Percentiles rank a stretch among this genome's conserved stretches.
Conservation (phyloP, 106 monocot genomes). For the Amphibolis antarctica region DNA sequence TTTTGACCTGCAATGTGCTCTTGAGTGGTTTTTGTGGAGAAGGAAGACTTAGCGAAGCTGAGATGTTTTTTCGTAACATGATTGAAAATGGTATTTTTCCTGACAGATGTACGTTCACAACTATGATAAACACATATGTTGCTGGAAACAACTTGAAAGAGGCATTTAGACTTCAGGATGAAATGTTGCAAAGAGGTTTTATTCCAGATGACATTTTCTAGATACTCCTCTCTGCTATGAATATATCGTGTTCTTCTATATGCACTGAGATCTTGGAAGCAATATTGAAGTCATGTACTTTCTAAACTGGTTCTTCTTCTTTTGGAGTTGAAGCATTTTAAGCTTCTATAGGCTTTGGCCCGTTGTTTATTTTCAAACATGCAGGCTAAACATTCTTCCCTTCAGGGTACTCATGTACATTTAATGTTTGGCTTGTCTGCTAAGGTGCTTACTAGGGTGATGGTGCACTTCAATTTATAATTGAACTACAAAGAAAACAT, state of each 20-base stretch:
- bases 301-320: not conserved
- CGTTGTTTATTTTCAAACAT: too few relatives aligned
- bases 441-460: too few relatives aligned
- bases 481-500: too few relatives aligned
- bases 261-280: not conserved
- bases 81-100: slow-evolving; percentile 36
- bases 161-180: slow-evolving; percentile 78
- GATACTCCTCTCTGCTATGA: not conserved
- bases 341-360: not conserved
- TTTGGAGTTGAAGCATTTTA: not conserved
- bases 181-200: slow-evolving; percentile 79
- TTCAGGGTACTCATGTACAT: not conserved
- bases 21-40: slow-evolving; percentile 46
- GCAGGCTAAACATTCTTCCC: not conserved
- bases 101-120: slow-evolving; percentile 64
- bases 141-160: slow-evolving; percentile 59
- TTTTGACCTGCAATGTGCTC: slow-evolving; percentile 62
- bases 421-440: not conserved
- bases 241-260: not conserved
- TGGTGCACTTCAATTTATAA: too few relatives aligned
- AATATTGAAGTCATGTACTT: not conserved
- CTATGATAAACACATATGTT: slow-evolving; percentile 42
- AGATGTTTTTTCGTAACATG: slow-evolving; percentile 45
- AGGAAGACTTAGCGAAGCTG: slow-evolving; percentile 54
- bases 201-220: slow-evolving; percentile 55